Evolutionary conservation across 345 rosid species (phyloP).

Genomic region (Microcos paniculata): DNA sequence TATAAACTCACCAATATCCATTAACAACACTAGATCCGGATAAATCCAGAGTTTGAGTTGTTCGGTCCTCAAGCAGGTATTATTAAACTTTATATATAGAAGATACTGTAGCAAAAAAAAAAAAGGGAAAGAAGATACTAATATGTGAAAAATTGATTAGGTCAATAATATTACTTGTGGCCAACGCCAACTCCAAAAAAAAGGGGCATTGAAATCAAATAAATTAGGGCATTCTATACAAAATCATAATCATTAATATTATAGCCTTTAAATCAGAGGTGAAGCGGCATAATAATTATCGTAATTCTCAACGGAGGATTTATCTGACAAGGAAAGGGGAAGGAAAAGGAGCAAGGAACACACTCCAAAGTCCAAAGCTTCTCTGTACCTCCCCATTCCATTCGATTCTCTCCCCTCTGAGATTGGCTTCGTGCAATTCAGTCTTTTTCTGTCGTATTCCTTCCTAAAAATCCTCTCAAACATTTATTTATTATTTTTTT

Average conservation of each 20-base stretch:
- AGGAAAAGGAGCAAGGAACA: neutral
- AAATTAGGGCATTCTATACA: neutral
- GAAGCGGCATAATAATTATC: neutral
- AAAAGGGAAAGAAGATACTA: too few species aligned
- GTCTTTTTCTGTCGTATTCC: neutral
- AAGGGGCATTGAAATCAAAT: too few species aligned
- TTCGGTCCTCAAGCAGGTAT: too few species aligned
- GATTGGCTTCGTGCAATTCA: constrained; percentile 2
- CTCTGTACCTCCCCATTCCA: neutral
- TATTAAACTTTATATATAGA: too few species aligned
- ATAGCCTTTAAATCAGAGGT: neutral
- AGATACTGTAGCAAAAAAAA: too few species aligned
- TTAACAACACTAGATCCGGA: too few species aligned
- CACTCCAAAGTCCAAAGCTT: too few species aligned
- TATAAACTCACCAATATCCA: too few species aligned
- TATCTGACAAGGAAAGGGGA: neutral
- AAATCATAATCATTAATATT: neutral
- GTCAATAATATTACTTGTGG: too few species aligned
- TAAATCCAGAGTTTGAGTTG: too few species aligned
- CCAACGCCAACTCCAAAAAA: too few species aligned
- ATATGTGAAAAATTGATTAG: too few species aligned
- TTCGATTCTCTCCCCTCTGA: neutral
- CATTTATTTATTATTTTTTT: neutral
- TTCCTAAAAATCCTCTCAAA: constrained; percentile 1
- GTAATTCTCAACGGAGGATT: neutral